Evolutionary conservation across 306 rosid genomes (phyloP), one percentile per base, ranked within the genome.

Genomic region (Ziziphus jujuba): DNA sequence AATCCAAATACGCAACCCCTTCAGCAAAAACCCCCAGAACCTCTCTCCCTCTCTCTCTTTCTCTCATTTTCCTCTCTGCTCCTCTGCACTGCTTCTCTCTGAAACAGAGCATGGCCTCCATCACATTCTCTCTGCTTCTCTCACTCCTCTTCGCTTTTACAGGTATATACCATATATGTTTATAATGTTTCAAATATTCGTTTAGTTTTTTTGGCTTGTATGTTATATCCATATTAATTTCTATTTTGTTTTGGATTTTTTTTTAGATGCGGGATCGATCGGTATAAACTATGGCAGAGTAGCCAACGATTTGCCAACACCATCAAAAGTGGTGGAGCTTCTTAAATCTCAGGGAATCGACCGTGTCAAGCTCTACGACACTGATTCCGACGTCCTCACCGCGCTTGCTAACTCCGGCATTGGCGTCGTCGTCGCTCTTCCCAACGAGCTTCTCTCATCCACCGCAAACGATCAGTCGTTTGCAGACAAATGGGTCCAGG

Each of bases 211-310:
- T 10, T 8, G 13, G 10, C 45, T 40, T 36, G 3, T 6, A 40
- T 5, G 14, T 23, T 17, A 12, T 11, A 2, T 24, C 1, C 45
- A 0, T 19, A 19, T 34, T 0, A 14, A 8, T 59, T 5, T 24
- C 2, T 43, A 36, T 17, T 49, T 3, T 9, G 8, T 45, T 17
- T 20, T 15, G 7, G 65, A 11, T 38, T 67, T 73, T 28, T 38
- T 67, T 73, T 28, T 84, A 80, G 87, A 78, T 15, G 71, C 79
- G 0, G 92, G 87, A 7, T 81, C 79, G 1, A 13, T 92, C 2
- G 96, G 96, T 52, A 81, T 92, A 4, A 92, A 92, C 85, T 92
- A 92, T 20, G 98, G 98, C 0, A 56, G 88, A 45, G 49, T 89
- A 4, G 98, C 98, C 0, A 77, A 87, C 64, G 23, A 92, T 61